Evolutionary conservation across 192 early-diverging fungal species (phyloP).

Genomic region (Podila verticillata): DNA sequence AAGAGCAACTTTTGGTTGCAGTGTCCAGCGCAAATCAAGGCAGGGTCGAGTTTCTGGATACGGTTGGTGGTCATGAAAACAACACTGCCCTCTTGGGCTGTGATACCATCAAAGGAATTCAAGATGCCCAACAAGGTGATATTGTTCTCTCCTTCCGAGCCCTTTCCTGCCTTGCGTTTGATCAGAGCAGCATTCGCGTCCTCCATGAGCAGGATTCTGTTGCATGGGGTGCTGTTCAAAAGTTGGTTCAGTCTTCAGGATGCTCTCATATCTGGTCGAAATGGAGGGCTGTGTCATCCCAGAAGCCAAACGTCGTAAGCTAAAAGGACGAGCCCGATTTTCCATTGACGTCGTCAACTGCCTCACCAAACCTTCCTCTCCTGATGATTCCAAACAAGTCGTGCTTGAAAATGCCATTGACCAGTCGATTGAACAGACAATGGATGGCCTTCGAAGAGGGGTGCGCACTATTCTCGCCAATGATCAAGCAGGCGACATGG

Average conservation of each 20-base stretch:
- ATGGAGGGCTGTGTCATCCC: too few species aligned
- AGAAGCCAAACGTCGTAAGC: too few species aligned
- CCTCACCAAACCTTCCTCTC: too few species aligned
- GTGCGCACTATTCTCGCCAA: too few species aligned
- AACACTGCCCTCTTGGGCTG: constrained; percentile 59
- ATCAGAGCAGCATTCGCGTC: constrained; percentile 52
- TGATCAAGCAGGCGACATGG: too few species aligned
- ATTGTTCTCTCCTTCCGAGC: constrained; percentile 19
- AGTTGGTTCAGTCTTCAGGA: constrained; percentile 42
- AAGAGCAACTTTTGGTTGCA: constrained; percentile 60
- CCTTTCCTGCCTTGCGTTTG: constrained; percentile 40
- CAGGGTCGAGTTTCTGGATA: constrained; percentile 53
- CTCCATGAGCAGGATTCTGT: constrained; percentile 63
- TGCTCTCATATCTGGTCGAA: too few species aligned
- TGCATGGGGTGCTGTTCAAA: constrained; percentile 50
- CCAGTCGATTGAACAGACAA: too few species aligned
- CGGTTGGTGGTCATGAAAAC: constrained; percentile 65
- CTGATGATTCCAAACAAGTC: too few species aligned
- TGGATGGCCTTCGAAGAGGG: too few species aligned
- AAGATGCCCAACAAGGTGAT: constrained; percentile 57
- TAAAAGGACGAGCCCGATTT: too few species aligned
- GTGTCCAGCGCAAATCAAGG: constrained; percentile 62
- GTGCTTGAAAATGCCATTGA: too few species aligned
- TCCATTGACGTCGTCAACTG: too few species aligned
- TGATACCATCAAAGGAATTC: constrained; percentile 63